Conservation (phyloP, 768 basidiomycete species). For the Dentipellis fragilis region DNA sequence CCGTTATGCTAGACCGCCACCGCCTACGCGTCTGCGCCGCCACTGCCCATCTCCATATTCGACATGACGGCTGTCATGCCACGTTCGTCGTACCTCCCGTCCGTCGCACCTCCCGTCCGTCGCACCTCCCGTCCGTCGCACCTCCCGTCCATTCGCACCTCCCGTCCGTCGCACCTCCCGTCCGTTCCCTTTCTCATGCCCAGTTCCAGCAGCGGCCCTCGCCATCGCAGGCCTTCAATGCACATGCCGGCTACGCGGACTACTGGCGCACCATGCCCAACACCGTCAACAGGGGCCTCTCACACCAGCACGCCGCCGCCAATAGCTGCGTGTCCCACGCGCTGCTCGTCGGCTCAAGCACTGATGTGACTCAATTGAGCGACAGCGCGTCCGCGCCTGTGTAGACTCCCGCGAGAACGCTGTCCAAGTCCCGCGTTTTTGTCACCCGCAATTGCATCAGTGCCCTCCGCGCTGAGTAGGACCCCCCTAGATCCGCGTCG, state of each 20-base stretch:
- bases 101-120: slow-evolving; percentile 25
- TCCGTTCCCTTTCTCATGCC: slow-evolving; percentile 24
- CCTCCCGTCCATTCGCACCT: slow-evolving; percentile 22
- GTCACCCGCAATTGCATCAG: slow-evolving; percentile 14
- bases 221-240: slow-evolving; percentile 49
- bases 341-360: slow-evolving; percentile 35
- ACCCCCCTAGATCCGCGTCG: slow-evolving; percentile 15
- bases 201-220: not conserved
- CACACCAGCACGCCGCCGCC: slow-evolving; percentile 20
- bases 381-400: slow-evolving; percentile 21
- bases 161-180: slow-evolving; percentile 22
- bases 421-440: slow-evolving; percentile 14
- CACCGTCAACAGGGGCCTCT: slow-evolving; percentile 17
- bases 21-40: no score
- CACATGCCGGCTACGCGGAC: slow-evolving; percentile 59
- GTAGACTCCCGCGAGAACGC: slow-evolving; percentile 18
- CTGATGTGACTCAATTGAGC: no score
- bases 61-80: no score
- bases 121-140: slow-evolving; percentile 23
- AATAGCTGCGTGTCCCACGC: slow-evolving; percentile 55
- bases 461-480: slow-evolving; percentile 14
- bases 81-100: no score
- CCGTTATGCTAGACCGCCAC: no score
- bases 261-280: slow-evolving; percentile 57
- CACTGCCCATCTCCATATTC: no score